These are phyloP conservation scores for Termitomyces sp. DNA, from an alignment of 768 basidiomycete genomes.

Conservation along the genomic window DNA sequence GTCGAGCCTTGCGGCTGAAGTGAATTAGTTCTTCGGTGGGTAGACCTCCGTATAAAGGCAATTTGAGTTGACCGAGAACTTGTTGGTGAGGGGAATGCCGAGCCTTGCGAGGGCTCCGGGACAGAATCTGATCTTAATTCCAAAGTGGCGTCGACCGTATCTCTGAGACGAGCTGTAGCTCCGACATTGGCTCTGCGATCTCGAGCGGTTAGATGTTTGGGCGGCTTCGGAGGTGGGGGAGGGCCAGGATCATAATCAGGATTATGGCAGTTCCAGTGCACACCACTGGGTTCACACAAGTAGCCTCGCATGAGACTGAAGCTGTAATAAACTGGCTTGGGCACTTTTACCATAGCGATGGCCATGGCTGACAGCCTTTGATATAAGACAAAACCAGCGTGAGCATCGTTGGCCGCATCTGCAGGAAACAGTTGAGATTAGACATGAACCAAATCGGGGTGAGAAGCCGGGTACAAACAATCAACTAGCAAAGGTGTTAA, in stretches of 20 bases:
- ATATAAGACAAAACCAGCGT: conserved; percentile 55
- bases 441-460: neutral
- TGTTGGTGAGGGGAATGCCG: neutral
- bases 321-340: conserved; percentile 42
- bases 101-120: neutral
- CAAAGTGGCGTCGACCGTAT: neutral
- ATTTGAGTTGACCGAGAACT: neutral
- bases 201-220: conserved; percentile 16
- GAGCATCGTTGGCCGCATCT: conserved; percentile 71
- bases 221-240: conserved; percentile 41
- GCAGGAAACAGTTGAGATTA: neutral
- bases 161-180: neutral
- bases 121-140: neutral
- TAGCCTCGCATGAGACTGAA: conserved; percentile 48
- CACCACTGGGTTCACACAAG: conserved; percentile 36
- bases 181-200: conserved; percentile 2
- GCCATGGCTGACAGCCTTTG: conserved; percentile 39
- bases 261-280: conserved; percentile 51
- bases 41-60: neutral
- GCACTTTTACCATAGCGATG: conserved; percentile 23
- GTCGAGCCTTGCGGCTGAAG: neutral
- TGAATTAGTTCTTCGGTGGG: neutral
- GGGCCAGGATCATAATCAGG: conserved; percentile 72
- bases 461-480: conserved; percentile 40
- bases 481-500: conserved; percentile 44